A percentile compares a stretch with the other conserved stretches of the same genome.
These are phyloP conservation scores for Scedosporium minutisporum DNA, from an alignment of 2,329 filamentous ascomycete genomes.

Conservation along the genomic window DNA sequence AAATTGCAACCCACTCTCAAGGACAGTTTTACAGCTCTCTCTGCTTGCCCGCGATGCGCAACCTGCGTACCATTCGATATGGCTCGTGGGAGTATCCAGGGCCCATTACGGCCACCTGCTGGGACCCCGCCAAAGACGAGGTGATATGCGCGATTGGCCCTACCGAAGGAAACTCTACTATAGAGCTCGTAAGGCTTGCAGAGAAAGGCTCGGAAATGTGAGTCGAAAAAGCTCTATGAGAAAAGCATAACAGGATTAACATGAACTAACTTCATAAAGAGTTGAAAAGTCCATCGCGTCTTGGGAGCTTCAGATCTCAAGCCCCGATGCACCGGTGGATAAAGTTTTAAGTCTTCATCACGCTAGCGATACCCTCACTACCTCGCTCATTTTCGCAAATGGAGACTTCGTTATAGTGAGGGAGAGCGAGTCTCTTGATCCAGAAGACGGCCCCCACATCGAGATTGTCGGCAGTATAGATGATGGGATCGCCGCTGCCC, in stretches of 20 bases:
- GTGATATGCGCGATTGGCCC: conserved; percentile 81
- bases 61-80: conserved; percentile 70
- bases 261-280: conserved; percentile 14
- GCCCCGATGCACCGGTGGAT: conserved; percentile 66
- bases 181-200: conserved; percentile 57
- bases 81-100: conserved; percentile 49
- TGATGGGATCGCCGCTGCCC: conserved; percentile 77
- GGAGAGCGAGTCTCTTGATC: conserved; percentile 32
- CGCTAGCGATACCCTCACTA: conserved; percentile 68
- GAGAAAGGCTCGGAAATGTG: conserved; percentile 32
- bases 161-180: conserved; percentile 53
- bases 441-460: conserved; percentile 50
- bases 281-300: conserved; percentile 48
- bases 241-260: background rate
- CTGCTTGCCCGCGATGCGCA: conserved; percentile 57
- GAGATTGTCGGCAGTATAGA: conserved; percentile 95
- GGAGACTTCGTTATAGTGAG: conserved; percentile 84
- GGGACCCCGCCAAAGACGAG: conserved; percentile 72
- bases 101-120: conserved; percentile 67
- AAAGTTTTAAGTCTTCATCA: conserved; percentile 71
- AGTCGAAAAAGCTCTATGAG: conserved; percentile 15
- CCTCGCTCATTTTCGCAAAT: conserved; percentile 76
- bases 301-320: conserved; percentile 80
- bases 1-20: background rate
- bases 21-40: background rate